phyloP scores from a whole-genome alignment of 352 stramenopile species.

The Globisporangium perplexum region DNA sequence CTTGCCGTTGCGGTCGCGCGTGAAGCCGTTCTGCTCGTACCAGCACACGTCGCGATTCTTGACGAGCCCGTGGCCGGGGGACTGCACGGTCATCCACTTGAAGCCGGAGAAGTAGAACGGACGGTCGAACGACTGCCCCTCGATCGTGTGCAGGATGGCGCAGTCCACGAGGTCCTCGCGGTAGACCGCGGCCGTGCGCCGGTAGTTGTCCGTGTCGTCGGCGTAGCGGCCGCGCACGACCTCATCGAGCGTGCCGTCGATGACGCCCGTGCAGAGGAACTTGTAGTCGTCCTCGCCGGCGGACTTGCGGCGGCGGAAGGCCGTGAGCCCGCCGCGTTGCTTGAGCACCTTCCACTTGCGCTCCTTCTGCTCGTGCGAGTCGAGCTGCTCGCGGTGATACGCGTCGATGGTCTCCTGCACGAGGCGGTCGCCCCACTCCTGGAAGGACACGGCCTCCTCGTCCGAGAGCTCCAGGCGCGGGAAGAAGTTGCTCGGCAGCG shows the following conservation, averaged over 20 bases:
- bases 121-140: slow-evolving; percentile 31
- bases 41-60: slow-evolving; percentile 79
- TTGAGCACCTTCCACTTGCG: slow-evolving; percentile 73
- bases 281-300: slow-evolving; percentile 43
- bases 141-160: slow-evolving; percentile 61
- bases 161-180: slow-evolving; percentile 75
- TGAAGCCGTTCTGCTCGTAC: slow-evolving; percentile 72
- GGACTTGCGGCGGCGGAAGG: slow-evolving; percentile 50
- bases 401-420: slow-evolving; percentile 63
- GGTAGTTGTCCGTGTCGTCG: slow-evolving; percentile 62
- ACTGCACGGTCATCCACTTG: slow-evolving; percentile 80
- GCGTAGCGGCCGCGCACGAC: slow-evolving; percentile 73
- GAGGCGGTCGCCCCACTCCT: slow-evolving; percentile 56
- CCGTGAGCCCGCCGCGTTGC: slow-evolving; percentile 46
- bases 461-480: slow-evolving; percentile 37
- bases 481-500: slow-evolving; percentile 59
- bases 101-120: slow-evolving; percentile 75
- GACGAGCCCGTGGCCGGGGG: slow-evolving; percentile 58
- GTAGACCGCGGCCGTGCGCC: slow-evolving; percentile 66
- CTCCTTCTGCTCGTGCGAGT: slow-evolving; percentile 51
- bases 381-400: slow-evolving; percentile 63
- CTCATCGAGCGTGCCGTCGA: slow-evolving; percentile 68
- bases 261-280: slow-evolving; percentile 55
- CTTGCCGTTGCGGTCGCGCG: slow-evolving; percentile 61
- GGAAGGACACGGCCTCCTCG: slow-evolving; percentile 44